phyloP scores from a whole-genome alignment of 495 filamentous ascomycete species.

The Annulohypoxylon maeteangense region DNA sequence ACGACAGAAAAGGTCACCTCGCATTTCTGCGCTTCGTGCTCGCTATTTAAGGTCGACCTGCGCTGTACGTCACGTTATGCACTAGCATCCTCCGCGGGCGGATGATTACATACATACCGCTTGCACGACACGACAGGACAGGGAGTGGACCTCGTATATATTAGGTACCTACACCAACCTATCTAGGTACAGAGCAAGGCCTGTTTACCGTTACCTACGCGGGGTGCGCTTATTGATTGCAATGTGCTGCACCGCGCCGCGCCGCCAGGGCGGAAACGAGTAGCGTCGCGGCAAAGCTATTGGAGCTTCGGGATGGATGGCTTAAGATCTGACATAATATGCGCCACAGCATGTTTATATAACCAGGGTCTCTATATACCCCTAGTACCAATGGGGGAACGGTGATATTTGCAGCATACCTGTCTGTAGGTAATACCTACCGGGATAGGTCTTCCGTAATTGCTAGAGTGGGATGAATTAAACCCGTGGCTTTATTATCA shows the following conservation, averaged over 20 bases:
- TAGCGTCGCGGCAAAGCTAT: conserved; percentile 23
- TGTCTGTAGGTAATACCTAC: conserved; percentile 9
- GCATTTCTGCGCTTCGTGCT: not conserved
- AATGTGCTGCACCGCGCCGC: conserved; percentile 27
- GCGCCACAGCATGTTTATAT: conserved; percentile 26
- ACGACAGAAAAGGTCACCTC: conserved; percentile 1
- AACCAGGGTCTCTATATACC: not conserved
- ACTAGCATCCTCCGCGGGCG: conserved; percentile 23
- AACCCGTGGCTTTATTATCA: not conserved
- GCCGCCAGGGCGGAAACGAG: conserved; percentile 40
- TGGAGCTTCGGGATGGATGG: conserved; percentile 32
- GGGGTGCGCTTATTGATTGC: conserved; percentile 38
- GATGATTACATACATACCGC: conserved; percentile 16
- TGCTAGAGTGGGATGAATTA: not conserved
- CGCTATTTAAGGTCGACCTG: conserved; percentile 2
- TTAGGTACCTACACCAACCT: too few species aligned
- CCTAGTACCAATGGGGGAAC: not conserved
- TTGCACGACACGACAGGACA: not conserved
- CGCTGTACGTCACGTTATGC: conserved; percentile 21
- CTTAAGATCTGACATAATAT: conserved; percentile 44
- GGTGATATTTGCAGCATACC: too few species aligned
- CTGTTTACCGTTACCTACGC: conserved; percentile 17
- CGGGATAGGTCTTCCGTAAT: conserved; percentile 1
- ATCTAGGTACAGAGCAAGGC: not conserved
- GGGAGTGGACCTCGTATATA: conserved; percentile 25